Percentiles rank a stretch among this genome's conserved stretches.
Conservation (phyloP, 2,329 filamentous ascomycete species). For the Metarhizium humberi region DNA sequence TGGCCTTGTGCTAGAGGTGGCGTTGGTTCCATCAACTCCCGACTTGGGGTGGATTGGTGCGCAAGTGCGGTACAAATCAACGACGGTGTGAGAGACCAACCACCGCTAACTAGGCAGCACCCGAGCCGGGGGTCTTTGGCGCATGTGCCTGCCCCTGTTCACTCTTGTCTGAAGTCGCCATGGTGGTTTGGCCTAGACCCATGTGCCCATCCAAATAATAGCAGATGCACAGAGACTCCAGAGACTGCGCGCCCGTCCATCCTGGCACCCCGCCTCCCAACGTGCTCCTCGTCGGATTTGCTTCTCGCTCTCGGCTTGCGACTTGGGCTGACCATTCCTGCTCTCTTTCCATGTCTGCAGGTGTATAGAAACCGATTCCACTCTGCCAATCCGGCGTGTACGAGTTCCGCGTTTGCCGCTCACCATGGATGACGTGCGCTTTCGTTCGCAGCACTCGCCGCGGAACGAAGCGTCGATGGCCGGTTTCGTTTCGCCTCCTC, state of each 20-base stretch:
- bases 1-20: not conserved
- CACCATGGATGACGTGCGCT: conserved; percentile 68
- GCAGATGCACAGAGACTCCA: not conserved
- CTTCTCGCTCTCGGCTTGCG: conserved; percentile 12
- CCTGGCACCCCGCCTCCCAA: conserved; percentile 20
- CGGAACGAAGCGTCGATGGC: conserved; percentile 68
- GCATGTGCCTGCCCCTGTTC: not conserved
- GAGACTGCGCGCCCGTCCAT: conserved; percentile 9
- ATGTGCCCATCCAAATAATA: conserved; percentile 8
- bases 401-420: conserved; percentile 25
- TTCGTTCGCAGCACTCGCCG: conserved; percentile 67
- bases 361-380: conserved; percentile 18
- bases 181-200: conserved; percentile 10
- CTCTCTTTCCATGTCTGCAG: conserved; percentile 28
- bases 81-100: conserved; percentile 5
- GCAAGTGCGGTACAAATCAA: not conserved
- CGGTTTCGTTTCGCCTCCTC: conserved; percentile 63
- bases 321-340: conserved; percentile 19
- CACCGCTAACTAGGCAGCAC: conserved; percentile 6
- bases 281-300: conserved; percentile 18
- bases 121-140: not conserved
- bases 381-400: conserved; percentile 29
- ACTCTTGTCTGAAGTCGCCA: conserved; percentile 1
- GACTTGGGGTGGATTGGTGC: not conserved
- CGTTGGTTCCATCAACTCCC: not conserved